Conservation (phyloP, 2,329 filamentous ascomycete species). For the Epichloe glyceriae region DNA sequence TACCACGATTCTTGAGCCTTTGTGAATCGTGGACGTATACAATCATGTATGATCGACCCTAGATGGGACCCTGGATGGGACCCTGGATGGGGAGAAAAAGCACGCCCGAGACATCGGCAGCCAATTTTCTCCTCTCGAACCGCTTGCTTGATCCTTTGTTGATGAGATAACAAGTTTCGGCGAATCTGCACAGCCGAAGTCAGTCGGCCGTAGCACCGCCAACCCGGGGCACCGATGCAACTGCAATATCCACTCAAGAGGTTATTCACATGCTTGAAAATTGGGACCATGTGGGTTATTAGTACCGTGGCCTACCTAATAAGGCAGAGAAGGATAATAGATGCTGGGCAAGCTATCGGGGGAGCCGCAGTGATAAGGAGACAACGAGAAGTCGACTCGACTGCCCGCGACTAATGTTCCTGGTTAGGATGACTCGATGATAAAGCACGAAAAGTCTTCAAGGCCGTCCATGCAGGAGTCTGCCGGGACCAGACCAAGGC, state of each 20-base stretch:
- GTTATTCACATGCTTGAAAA: no score
- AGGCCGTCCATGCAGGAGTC: no score
- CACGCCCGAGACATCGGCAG: background rate
- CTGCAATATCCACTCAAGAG: no score
- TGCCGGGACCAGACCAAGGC: background rate
- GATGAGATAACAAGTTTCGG: background rate
- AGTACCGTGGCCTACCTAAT: no score
- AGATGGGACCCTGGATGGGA: background rate
- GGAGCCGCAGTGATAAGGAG: no score
- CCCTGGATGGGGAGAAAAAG: background rate
- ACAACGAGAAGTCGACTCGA: background rate
- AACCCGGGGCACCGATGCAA: background rate
- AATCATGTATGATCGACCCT: background rate
- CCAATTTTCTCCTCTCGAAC: background rate
- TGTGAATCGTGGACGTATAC: background rate
- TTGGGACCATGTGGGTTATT: no score
- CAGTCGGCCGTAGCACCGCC: background rate
- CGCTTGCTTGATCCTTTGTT: background rate
- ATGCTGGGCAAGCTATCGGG: no score
- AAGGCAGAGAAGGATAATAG: no score
- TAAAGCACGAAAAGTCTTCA: background rate
- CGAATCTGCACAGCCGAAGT: background rate
- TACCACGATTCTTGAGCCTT: background rate
- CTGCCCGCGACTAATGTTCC: background rate
- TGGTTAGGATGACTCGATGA: background rate